These are phyloP conservation scores for Populus nigra DNA, from an alignment of 345 rosid genomes.

Conservation along the genomic window DNA sequence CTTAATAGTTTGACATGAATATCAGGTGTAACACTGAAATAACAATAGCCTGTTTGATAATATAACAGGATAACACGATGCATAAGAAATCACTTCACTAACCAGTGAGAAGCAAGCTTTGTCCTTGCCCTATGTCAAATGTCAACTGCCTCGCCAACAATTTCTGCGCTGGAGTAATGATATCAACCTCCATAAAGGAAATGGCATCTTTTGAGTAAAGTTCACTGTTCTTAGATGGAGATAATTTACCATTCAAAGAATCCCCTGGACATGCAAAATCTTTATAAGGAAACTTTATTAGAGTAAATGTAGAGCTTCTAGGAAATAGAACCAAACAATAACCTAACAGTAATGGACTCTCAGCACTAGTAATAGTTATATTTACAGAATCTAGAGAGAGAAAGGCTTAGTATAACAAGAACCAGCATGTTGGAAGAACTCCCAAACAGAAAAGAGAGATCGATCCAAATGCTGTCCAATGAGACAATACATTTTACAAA, in stretches of 20 bases:
- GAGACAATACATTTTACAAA: not conserved
- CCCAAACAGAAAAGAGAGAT: not conserved
- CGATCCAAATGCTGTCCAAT: not conserved
- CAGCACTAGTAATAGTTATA: not conserved
- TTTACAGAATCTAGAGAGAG: not conserved
- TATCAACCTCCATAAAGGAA: slow-evolving; percentile 72
- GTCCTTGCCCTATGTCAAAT: slow-evolving; percentile 66
- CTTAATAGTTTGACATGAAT: slow-evolving; percentile 37
- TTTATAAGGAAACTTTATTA: slow-evolving; percentile 7
- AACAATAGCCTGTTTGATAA: not conserved
- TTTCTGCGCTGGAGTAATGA: slow-evolving; percentile 87
- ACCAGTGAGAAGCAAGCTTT: slow-evolving; percentile 97
- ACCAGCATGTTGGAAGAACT: not conserved
- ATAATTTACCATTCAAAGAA: slow-evolving; percentile 27
- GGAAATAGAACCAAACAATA: not conserved
- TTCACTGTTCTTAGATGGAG: slow-evolving; percentile 32
- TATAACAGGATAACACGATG: not conserved
- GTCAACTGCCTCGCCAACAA: slow-evolving; percentile 82
- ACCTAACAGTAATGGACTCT: not conserved
- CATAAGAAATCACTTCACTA: slow-evolving; percentile 29
- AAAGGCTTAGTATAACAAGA: not conserved
- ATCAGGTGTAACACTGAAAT: slow-evolving; percentile 28
- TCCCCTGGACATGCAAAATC: slow-evolving; percentile 34
- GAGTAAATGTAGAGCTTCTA: not conserved
- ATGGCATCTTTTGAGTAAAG: slow-evolving; percentile 49